Percentiles rank a stretch among this genome's conserved stretches.
phyloP scores from a whole-genome alignment of 805 yeast genomes.

The Candida schatavii region DNA sequence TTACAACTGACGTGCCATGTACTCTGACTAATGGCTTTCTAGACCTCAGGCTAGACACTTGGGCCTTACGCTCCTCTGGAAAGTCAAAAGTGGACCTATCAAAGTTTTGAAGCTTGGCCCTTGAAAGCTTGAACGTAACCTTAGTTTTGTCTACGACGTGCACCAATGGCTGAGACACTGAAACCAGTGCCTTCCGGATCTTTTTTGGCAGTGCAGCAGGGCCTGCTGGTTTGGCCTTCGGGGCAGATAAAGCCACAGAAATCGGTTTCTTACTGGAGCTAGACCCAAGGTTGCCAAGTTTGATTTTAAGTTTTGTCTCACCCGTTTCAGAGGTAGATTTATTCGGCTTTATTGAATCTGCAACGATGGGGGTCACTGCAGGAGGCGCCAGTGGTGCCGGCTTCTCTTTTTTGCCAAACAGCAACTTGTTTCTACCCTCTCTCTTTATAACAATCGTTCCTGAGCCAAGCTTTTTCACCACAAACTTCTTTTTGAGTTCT shows the following conservation, averaged over 20 bases:
- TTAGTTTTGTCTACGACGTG: background rate
- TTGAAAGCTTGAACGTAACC: slow-evolving; percentile 2
- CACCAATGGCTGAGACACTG: slow-evolving; percentile 3
- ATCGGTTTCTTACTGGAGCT: slow-evolving; percentile 1
- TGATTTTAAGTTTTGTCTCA: slow-evolving; percentile 8
- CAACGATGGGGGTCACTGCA: background rate
- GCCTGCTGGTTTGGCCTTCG: slow-evolving; percentile 6
- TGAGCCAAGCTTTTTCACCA: slow-evolving; percentile 52
- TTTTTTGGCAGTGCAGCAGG: slow-evolving; percentile 7
- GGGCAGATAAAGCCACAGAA: slow-evolving; percentile 4
- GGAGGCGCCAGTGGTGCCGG: background rate
- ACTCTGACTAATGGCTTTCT: background rate
- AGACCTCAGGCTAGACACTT: no score
- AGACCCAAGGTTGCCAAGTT: slow-evolving; percentile 1
- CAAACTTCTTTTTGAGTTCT: slow-evolving; percentile 52
- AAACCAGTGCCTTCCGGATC: background rate
- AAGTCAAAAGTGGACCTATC: no score
- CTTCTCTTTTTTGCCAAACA: slow-evolving; percentile 28
- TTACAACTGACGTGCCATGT: slow-evolving; percentile 1
- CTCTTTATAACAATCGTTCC: slow-evolving; percentile 60
- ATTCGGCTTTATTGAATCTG: background rate
- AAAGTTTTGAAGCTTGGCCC: background rate
- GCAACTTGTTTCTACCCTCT: slow-evolving; percentile 56
- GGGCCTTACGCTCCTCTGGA: no score
- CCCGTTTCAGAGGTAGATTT: slow-evolving; percentile 1